Evolutionary conservation across 331 rosid species (phyloP), one percentile per base, ranked within the genome.

Genomic region (Stylosanthes scabra): DNA sequence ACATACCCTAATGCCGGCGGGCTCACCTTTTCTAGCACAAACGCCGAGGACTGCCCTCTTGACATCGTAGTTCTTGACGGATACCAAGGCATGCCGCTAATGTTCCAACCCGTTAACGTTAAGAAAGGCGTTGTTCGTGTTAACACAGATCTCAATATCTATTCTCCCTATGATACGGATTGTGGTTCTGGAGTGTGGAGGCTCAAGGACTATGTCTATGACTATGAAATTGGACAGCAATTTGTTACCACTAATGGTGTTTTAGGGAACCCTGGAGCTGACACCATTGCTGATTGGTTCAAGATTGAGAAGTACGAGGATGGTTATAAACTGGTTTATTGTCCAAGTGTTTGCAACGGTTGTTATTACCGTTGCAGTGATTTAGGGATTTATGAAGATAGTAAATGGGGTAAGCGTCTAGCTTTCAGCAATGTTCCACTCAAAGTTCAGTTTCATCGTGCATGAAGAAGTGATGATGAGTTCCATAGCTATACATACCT

Each of bases 141-240:
- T 1, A 71, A 85, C 10, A 79, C 90, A 9, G 87, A 86, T 63
- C 74, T 74, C 10, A 88, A 63, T 45, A 70, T 88, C 70, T 55
- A n/a, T 59, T 86, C 80, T 84, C 2, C 76, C 7, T 3, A 27
- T 3, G 7, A 11, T 11, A 79, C 50, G 13, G 44, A 27, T 2
- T 60, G 2, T 16, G 62, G 59, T 81, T 71, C 51, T 62, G 0
- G n/a, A 0, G 84, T 81, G 11, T 86, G 87, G 90, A 88, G 74
- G n/a, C 66, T 88, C 10, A 81, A 79, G 16, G 15, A 56, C 10
- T 70, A 60, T 25, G 56, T 34, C 47, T 57, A 60, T 25, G 56
- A 45, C 47, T 57, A 54, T 4, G 6, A 73, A 65, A 70, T 20
- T 85, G 28, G 87, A 72, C 15, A 3, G 40, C 5, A 25, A 15